These are phyloP conservation scores for Breviolum minutum DNA, from an alignment of 73 alveolate genomes.

Conservation along the genomic window DNA sequence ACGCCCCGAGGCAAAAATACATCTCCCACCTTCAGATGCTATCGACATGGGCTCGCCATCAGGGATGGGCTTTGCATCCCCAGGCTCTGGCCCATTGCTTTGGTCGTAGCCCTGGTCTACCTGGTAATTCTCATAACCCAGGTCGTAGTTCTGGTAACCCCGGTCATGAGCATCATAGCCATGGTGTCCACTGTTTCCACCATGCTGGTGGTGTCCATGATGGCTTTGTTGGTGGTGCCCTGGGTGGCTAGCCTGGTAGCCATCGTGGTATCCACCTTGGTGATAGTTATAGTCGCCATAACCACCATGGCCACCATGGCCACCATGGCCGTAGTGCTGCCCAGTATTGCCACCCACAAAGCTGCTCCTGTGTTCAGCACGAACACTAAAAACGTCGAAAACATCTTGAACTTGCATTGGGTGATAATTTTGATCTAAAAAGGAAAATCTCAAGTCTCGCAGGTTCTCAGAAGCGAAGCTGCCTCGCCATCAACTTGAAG, in stretches of 20 bases:
- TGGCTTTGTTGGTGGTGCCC: not conserved
- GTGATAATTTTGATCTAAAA: too few relatives aligned
- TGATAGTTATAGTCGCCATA: not conserved
- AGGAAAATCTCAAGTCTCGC: too few relatives aligned
- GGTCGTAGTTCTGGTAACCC: not conserved
- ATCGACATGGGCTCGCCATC: not conserved
- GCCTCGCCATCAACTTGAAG: not conserved
- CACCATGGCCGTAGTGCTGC: not conserved
- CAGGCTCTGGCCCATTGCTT: not conserved
- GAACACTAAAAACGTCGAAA: too few relatives aligned
- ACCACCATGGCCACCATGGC: not conserved
- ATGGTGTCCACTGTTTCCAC: not conserved
- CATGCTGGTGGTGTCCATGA: not conserved
- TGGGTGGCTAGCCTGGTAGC: not conserved
- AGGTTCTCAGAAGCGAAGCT: too few relatives aligned
- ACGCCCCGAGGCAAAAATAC: too few relatives aligned
- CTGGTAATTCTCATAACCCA: too few relatives aligned
- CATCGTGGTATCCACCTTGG: slow-evolving; percentile 4
- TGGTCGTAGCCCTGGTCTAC: slow-evolving; percentile 18
- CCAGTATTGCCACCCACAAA: not conserved
- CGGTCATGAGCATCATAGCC: not conserved
- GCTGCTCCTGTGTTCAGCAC: not conserved
- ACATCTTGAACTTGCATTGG: too few relatives aligned
- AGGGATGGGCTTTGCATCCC: slow-evolving; percentile 20
- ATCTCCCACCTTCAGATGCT: not conserved